phyloP scores from a whole-genome alignment of 352 stramenopile species.

The Pilasporangium apinafurcum region DNA sequence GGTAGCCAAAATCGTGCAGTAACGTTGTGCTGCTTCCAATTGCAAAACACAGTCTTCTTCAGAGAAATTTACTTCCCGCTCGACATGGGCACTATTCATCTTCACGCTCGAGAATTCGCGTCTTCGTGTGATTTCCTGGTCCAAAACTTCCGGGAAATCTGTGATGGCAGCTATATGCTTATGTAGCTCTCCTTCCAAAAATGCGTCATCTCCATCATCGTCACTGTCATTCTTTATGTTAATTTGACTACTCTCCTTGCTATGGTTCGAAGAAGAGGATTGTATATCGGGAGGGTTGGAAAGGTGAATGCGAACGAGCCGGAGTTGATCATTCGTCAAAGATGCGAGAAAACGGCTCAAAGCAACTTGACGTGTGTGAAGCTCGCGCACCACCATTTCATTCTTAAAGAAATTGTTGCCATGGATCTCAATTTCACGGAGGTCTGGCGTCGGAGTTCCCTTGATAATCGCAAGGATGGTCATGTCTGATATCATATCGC shows the following conservation, averaged over 20 bases:
- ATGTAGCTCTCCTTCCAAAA: constrained; percentile 22
- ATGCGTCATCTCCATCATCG: not conserved
- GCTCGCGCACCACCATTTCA: constrained; percentile 47
- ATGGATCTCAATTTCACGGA: constrained; percentile 35
- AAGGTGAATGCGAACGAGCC: constrained; percentile 17
- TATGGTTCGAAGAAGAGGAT: too few species aligned
- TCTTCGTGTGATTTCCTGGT: constrained; percentile 50
- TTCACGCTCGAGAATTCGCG: constrained; percentile 69
- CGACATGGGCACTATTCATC: constrained; percentile 52
- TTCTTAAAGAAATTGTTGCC: constrained; percentile 48
- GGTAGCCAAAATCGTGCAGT: constrained; percentile 66
- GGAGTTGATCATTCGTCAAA: constrained; percentile 54
- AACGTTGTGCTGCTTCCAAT: constrained; percentile 53
- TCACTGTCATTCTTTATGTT: not conserved
- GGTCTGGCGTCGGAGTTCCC: constrained; percentile 32
- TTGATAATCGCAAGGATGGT: constrained; percentile 66
- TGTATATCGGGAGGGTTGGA: too few species aligned
- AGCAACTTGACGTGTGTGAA: constrained; percentile 54
- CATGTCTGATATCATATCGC: constrained; percentile 61
- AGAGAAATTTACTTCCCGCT: constrained; percentile 58
- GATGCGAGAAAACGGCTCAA: constrained; percentile 44
- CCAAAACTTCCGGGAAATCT: constrained; percentile 57
- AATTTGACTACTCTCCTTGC: too few species aligned
- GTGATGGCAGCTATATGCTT: constrained; percentile 23
- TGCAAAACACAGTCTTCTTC: constrained; percentile 71